phyloP scores from a whole-genome alignment of 2,329 filamentous ascomycete genomes.

The Amauroascus verrucosus region DNA sequence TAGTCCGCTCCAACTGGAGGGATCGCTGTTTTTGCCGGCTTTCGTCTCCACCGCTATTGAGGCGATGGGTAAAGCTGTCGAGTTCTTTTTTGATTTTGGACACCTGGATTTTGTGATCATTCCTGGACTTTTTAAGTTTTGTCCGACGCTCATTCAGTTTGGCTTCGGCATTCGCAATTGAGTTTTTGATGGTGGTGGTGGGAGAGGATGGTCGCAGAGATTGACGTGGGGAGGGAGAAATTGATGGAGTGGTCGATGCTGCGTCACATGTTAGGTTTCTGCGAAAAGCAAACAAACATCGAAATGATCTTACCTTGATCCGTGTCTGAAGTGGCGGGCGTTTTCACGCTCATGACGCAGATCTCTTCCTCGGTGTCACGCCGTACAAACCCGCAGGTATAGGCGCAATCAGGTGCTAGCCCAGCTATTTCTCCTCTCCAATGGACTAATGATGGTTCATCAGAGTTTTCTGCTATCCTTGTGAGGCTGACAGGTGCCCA shows the following conservation, averaged over 20 bases:
- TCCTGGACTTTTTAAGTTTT: constrained; percentile 49
- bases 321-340: constrained; percentile 47
- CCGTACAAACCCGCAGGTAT: constrained; percentile 53
- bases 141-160: constrained; percentile 51
- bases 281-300: constrained; percentile 17
- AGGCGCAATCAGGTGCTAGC: constrained; percentile 54
- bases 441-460: constrained; percentile 37
- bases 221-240: constrained; percentile 45
- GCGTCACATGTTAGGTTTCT: constrained; percentile 10
- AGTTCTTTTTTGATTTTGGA: constrained; percentile 52
- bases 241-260: constrained; percentile 26
- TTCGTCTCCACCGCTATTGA: constrained; percentile 51
- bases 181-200: constrained; percentile 54
- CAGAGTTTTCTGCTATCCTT: constrained; percentile 35
- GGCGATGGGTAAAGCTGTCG: constrained; percentile 47
- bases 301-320: constrained; percentile 43
- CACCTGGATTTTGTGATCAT: constrained; percentile 50
- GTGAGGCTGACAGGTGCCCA: constrained; percentile 53
- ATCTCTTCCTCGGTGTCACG: constrained; percentile 48
- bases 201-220: constrained; percentile 54
- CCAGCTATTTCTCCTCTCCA: constrained; percentile 56
- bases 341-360: constrained; percentile 52
- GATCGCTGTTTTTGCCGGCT: constrained; percentile 53
- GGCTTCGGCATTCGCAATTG: constrained; percentile 51
- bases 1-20: constrained; percentile 52